Percentiles rank a stretch among this genome's conserved stretches.
Evolutionary conservation across 2,329 filamentous ascomycete genomes (phyloP).

Genomic region (Pseudonectria buxi): DNA sequence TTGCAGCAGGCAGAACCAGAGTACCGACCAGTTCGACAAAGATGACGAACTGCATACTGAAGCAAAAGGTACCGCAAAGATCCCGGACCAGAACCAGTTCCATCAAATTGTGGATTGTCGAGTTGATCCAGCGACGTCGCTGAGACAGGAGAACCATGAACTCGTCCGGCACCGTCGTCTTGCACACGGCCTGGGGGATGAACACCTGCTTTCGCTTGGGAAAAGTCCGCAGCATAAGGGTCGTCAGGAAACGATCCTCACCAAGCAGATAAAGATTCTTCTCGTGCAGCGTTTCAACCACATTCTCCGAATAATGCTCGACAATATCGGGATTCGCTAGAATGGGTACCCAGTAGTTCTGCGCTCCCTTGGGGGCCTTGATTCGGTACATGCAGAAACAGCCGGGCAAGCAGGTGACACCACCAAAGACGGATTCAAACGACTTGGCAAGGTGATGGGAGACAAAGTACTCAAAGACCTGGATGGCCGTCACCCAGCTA

Average conservation of each 20-base stretch:
- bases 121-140: slow-evolving; percentile 97
- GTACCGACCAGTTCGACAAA: slow-evolving; percentile 94
- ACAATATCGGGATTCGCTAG: slow-evolving; percentile 97
- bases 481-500: slow-evolving; percentile 94
- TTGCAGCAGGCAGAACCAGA: slow-evolving; percentile 88
- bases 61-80: slow-evolving; percentile 97
- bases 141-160: slow-evolving; percentile 93
- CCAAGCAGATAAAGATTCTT: slow-evolving; percentile 90
- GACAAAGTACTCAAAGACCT: slow-evolving; percentile 99
- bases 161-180: slow-evolving; percentile 89
- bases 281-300: slow-evolving; percentile 96
- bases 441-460: slow-evolving; percentile 95
- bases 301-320: slow-evolving; percentile 98
- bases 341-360: slow-evolving; percentile 99
- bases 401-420: slow-evolving; percentile 95
- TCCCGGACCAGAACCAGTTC: slow-evolving; percentile 92
- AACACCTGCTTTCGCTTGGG: slow-evolving; percentile 99
- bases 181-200: slow-evolving; percentile 96
- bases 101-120: slow-evolving; percentile 97
- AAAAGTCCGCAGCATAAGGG: slow-evolving; percentile 97
- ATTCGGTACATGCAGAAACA: slow-evolving; percentile 99
- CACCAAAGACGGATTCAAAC: slow-evolving; percentile 97
- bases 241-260: slow-evolving; percentile 92
- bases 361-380: slow-evolving; percentile 94
- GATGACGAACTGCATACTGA: slow-evolving; percentile 99